Evolutionary conservation across 257 asterid species (phyloP).

Genomic region (Rauvolfia tetraphylla): DNA sequence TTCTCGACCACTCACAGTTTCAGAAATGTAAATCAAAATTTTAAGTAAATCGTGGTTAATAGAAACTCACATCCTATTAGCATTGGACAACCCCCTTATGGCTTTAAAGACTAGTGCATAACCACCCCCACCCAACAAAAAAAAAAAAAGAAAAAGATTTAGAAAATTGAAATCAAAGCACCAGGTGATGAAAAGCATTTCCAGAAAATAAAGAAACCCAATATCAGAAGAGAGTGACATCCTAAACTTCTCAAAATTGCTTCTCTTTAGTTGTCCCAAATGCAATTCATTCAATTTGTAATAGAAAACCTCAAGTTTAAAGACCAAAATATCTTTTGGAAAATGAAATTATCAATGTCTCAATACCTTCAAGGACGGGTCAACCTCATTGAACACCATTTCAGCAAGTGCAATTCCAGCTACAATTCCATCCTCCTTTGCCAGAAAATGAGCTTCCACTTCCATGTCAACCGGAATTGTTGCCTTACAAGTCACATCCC

Average conservation of each 20-base stretch:
- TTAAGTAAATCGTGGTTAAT: background rate
- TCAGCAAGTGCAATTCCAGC: slow-evolving; percentile 95
- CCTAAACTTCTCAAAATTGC: too few relatives aligned
- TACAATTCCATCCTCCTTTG: slow-evolving; percentile 89
- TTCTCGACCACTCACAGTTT: slow-evolving; percentile 70
- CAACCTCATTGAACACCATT: slow-evolving; percentile 83
- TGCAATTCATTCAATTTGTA: too few relatives aligned
- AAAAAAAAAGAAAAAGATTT: too few relatives aligned
- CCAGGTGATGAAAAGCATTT: background rate
- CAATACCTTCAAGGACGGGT: slow-evolving; percentile 75
- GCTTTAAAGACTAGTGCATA: background rate
- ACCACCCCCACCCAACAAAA: background rate
- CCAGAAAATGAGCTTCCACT: slow-evolving; percentile 84
- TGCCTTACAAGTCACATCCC: slow-evolving; percentile 95
- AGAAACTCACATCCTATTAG: background rate
- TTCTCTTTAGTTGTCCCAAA: background rate
- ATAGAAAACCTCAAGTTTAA: background rate
- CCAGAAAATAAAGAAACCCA: background rate
- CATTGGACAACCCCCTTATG: background rate
- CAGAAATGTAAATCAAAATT: background rate
- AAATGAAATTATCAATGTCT: background rate
- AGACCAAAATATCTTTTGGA: background rate
- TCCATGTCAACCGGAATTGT: slow-evolving; percentile 84
- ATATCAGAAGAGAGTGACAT: background rate
- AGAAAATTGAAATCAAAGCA: background rate